Conservation (phyloP, 352 stramenopile genomes). For the Phytophthora pseudosyringae region DNA sequence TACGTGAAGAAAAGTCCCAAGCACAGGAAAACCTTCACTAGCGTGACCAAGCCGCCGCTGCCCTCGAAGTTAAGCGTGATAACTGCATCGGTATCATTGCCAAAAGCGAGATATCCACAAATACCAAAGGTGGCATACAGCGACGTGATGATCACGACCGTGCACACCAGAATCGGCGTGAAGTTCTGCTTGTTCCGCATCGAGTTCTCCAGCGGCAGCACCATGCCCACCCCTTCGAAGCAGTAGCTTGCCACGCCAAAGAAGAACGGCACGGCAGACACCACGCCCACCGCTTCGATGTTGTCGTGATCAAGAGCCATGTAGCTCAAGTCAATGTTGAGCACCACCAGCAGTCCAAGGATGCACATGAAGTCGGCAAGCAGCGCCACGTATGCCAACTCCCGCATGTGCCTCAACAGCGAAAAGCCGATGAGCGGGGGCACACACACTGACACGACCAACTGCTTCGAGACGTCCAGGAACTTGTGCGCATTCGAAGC, state of each 20-base stretch:
- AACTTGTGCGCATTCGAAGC: conserved; percentile 87
- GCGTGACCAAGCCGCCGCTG: conserved; percentile 57
- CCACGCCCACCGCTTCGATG: conserved; percentile 66
- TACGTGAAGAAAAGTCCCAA: conserved; percentile 93
- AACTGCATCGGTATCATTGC: conserved; percentile 77
- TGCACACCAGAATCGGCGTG: conserved; percentile 65
- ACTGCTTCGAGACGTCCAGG: conserved; percentile 54
- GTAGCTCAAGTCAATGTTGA: conserved; percentile 83
- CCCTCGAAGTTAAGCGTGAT: conserved; percentile 91
- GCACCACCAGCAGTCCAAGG: conserved; percentile 79
- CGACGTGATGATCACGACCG: conserved; percentile 83
- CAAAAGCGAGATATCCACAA: conserved; percentile 89
- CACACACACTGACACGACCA: conserved; percentile 66
- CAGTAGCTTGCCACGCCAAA: conserved; percentile 91
- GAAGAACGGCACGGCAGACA: conserved; percentile 84
- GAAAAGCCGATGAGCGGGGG: conserved; percentile 80
- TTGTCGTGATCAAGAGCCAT: conserved; percentile 59
- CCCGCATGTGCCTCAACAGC: conserved; percentile 88
- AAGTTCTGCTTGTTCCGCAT: conserved; percentile 84
- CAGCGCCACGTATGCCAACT: conserved; percentile 87
- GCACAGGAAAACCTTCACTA: conserved; percentile 90
- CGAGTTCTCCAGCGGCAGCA: conserved; percentile 90
- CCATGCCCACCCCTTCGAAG: conserved; percentile 91
- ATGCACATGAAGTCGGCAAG: conserved; percentile 92
- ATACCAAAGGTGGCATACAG: conserved; percentile 90